Evolutionary conservation across 2,329 filamentous ascomycete species (phyloP), one percentile per base, ranked within the genome.

Genomic region (Pseudogymnoascus sp.): DNA sequence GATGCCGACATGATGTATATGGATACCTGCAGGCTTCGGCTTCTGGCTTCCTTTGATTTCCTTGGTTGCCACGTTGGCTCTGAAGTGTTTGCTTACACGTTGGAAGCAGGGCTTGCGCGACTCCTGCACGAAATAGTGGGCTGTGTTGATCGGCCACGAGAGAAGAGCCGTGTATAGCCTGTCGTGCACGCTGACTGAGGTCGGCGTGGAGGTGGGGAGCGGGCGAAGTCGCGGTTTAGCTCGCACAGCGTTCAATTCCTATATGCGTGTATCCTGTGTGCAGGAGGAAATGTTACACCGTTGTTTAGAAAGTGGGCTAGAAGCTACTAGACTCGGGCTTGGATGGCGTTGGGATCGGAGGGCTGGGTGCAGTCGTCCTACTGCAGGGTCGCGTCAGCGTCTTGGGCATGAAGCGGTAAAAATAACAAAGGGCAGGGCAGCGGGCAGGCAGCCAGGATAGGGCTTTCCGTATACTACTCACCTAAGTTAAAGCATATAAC

Each of bases 1-100:
- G 89, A 92, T 86, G 92, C 90, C 83, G 93, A 96, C 93, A 97
- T 90, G 81, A 84, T 87, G 82, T 95, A 92, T 90, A 88, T 88
- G 86, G 86, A 83, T 71, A 73, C 70, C 72, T 78, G 76, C 77
- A 79, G 77, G 71, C 71, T 64, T 68, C 67, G 71, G 70, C 67
- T 69, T 66, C 61, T 65, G 64, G 66, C 64, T 68, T 69, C 63
- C 67, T 66, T 63, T 60, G 67, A 69, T 67, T 71, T 71, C 69
- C 69, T 72, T 73, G 70, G 69, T 68, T 71, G 71, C 69, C 69
- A 72, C 70, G 71, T 67, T 68, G 69, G 65, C 67, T 62, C 63
- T 70, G 69, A 68, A 61, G 60, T 67, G 65, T 69, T 69, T 69
- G 39, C 64, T 64, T 63, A 65, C 65, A 67, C 63, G 62, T 63